Conservation (phyloP, 1,284 basidiomycete genomes). For the Neonothopanus nambi region DNA sequence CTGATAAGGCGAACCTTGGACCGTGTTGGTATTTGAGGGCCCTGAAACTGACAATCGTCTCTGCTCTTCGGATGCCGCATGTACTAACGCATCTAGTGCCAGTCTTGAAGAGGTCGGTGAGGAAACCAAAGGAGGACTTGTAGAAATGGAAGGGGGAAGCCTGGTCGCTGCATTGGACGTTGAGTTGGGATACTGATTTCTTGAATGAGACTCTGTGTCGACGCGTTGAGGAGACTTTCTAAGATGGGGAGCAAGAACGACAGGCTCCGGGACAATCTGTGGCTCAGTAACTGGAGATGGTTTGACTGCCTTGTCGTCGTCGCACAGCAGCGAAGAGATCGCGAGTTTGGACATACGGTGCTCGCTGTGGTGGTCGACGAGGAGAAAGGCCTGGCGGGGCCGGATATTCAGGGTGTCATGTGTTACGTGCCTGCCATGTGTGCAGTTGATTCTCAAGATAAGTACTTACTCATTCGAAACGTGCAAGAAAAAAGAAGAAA, state of each 20-base stretch:
- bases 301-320: slow-evolving; percentile 34
- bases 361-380: slow-evolving; percentile 38
- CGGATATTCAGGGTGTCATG: slow-evolving; percentile 12
- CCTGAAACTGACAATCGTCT: slow-evolving; percentile 23
- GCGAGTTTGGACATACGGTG: slow-evolving; percentile 57
- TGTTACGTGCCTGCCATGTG: background rate
- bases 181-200: slow-evolving; percentile 11
- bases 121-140: background rate
- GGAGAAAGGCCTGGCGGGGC: slow-evolving; percentile 14
- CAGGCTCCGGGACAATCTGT: slow-evolving; percentile 29
- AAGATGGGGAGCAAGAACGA: slow-evolving; percentile 40
- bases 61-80: slow-evolving; percentile 37
- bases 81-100: slow-evolving; percentile 38
- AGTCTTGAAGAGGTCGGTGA: slow-evolving; percentile 11
- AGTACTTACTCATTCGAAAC: too few relatives aligned
- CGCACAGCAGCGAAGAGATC: slow-evolving; percentile 70
- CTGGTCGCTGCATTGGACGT: background rate
- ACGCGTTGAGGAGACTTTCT: slow-evolving; percentile 20
- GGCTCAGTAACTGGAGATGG: slow-evolving; percentile 19
- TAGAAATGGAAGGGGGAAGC: background rate
- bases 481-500: too few relatives aligned
- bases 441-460: too few relatives aligned
- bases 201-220: slow-evolving; percentile 14
- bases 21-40: slow-evolving; percentile 13
- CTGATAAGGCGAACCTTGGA: slow-evolving; percentile 11